Base-by-base conservation (phyloP, 139 green algal genomes). In the Pleodorina starrii region DNA sequence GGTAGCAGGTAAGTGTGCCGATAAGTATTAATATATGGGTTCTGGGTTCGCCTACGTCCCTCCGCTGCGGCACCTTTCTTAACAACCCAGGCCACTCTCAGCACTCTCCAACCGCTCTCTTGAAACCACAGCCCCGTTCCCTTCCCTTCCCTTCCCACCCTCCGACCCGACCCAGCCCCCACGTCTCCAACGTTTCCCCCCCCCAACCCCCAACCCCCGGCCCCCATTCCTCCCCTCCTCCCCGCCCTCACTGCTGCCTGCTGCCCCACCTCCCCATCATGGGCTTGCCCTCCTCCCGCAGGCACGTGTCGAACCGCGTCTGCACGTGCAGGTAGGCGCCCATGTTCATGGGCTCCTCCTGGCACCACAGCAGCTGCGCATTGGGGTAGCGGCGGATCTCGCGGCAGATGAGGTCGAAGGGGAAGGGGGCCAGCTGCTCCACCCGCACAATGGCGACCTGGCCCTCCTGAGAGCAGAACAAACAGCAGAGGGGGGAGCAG, bases 341-440 rank as follows among this genome's bases (percentile, higher is more conserved):
- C 98, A 99, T 99, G 97, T 99, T 99, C 95, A 98, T 97, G 44
- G 97, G 98, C 95, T 99, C 98, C 94, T 99, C 98, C 91, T 99
- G 98, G 63, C 82, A 93, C 97, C 97, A 99, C 81, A 99, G 59
- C 27, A 98, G 71, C 92, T 97, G 94, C 10, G 97, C 97, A 84
- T 98, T 97, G 90, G 97, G 97, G 96, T 99, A 99, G 75, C 98
- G 96, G 72, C 95, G 91, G 63, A 99, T 91, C 93, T 99, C 98
- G 44, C 98, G 95, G 88, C 93, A 90, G 16, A 99, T 94, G 59
- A 99, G 96, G 96, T 99, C 98, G 81, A 97, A 99, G 85, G 98
- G 98, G 95, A 99, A 99, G 71, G 98, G 98, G 32, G 94, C 94
- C 74, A 99, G 93, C 97, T 94, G 96, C 95, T 99, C 97, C 50